Evolutionary conservation across 1,139 yeast genomes (phyloP).

Genomic region (Sugiyamaella xylanicola): DNA sequence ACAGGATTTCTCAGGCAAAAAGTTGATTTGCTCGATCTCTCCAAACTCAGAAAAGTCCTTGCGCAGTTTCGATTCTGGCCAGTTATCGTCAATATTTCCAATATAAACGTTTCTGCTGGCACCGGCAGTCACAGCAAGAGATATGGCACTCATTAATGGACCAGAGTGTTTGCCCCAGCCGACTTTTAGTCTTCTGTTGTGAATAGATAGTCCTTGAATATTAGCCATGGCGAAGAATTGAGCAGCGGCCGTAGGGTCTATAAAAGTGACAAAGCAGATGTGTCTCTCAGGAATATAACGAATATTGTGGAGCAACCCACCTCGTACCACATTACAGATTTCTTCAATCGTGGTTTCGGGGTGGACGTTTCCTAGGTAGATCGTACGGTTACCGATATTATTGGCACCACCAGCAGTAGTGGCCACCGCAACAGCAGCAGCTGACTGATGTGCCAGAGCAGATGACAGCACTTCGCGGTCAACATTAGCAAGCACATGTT

Average conservation of each 20-base stretch:
- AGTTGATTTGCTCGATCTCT: slow-evolving; percentile 91
- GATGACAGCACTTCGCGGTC: slow-evolving; percentile 62
- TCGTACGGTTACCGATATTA: slow-evolving; percentile 87
- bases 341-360: slow-evolving; percentile 87
- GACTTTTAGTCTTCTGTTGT: slow-evolving; percentile 76
- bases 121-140: slow-evolving; percentile 88
- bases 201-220: slow-evolving; percentile 77
- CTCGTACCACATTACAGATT: slow-evolving; percentile 90
- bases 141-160: slow-evolving; percentile 76
- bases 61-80: slow-evolving; percentile 63
- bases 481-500: slow-evolving; percentile 76
- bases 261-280: slow-evolving; percentile 89
- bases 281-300: slow-evolving; percentile 73
- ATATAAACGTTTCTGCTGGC: slow-evolving; percentile 91
- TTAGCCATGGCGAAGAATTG: slow-evolving; percentile 89
- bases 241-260: slow-evolving; percentile 91
- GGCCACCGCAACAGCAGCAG: slow-evolving; percentile 73
- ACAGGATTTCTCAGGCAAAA: slow-evolving; percentile 78
- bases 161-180: slow-evolving; percentile 99
- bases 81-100: slow-evolving; percentile 64
- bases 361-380: slow-evolving; percentile 84
- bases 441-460: slow-evolving; percentile 64
- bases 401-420: slow-evolving; percentile 77
- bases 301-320: slow-evolving; percentile 74
- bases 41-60: slow-evolving; percentile 80